Conservation (phyloP, 2,329 filamentous ascomycete species). For the Fusarium denticulatum region DNA sequence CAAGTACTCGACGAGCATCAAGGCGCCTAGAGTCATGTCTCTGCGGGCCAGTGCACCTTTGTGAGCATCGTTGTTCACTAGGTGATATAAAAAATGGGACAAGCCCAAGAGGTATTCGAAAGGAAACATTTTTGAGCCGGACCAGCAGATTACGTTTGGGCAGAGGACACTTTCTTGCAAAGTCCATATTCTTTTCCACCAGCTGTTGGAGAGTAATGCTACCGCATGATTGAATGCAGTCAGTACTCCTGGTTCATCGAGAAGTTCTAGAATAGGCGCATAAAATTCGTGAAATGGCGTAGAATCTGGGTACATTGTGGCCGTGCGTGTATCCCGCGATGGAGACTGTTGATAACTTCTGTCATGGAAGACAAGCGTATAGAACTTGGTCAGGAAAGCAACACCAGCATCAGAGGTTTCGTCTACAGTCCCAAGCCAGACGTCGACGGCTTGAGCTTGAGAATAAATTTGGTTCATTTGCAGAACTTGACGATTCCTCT, state of each 20-base stretch:
- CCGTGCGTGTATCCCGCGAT: background rate
- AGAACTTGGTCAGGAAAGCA: background rate
- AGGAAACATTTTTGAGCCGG: background rate
- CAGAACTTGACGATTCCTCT: slow-evolving; percentile 1
- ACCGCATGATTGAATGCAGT: background rate
- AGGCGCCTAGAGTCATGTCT: background rate
- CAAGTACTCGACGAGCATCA: background rate
- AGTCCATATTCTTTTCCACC: slow-evolving; percentile 20
- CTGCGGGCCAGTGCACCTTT: background rate
- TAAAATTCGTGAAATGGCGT: background rate
- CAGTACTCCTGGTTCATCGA: background rate
- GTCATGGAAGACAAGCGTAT: background rate
- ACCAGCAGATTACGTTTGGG: slow-evolving; percentile 5
- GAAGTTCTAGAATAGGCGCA: background rate
- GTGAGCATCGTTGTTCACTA: background rate
- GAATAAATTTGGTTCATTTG: slow-evolving; percentile 16
- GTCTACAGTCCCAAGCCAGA: slow-evolving; percentile 1
- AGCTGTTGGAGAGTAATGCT: background rate
- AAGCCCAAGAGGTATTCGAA: slow-evolving; percentile 1
- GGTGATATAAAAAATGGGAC: background rate
- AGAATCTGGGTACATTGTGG: background rate
- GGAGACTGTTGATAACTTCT: background rate
- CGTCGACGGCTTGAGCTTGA: background rate
- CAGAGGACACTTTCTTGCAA: slow-evolving; percentile 10
- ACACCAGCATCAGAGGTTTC: background rate